Evolutionary conservation across 345 rosid genomes (phyloP), one percentile per base, ranked within the genome.

Genomic region (Pistacia atlantica): DNA sequence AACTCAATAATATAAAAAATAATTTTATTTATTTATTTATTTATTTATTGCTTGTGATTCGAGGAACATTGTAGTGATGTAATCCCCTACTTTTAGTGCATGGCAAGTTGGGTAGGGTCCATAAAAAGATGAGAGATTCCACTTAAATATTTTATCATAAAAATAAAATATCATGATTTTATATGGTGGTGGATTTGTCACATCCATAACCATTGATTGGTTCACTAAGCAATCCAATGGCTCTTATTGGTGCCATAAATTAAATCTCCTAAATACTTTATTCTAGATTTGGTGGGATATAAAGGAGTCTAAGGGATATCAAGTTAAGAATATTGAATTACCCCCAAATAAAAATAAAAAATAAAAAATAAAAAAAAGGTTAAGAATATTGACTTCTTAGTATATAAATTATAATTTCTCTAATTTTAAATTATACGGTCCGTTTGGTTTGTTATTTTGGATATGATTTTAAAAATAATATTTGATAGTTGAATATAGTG

Each of bases 61-160:
- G 60, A 72, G 75, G 5, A 55, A 72, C 56, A 48, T 67, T 22
- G 22, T 49, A 6, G 0, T 33, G 69, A 64, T 12, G 77, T n/a
- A n/a, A 74, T 63, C 77, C 18, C 59, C 69, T 51, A 13, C 69
- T 63, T 63, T n/a, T 3, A 14, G 51, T 31, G 17, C 69, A 63
- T 52, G 55, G 37, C 69, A 33, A 49, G 58, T 46, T 46, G 76
- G 14, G 61, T 33, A 20, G 57, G 57, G 57, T 54, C 45, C 67
- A 25, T 45, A n/a, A 20, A 45, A 11, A 52, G 45, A 73, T 18
- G 12, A 18, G 18, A 48, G 61, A 73, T 45, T 48, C 48, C 60
- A 61, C n/a, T 8, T 17, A 49, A 49, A 31, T 33, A 55, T 46
- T 16, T 59, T 45, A 7, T 11, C n/a, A 16, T 57, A 13, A 14